Evolutionary conservation across 2,329 filamentous ascomycete species (phyloP).

Genomic region (Alternaria tenuissima): DNA sequence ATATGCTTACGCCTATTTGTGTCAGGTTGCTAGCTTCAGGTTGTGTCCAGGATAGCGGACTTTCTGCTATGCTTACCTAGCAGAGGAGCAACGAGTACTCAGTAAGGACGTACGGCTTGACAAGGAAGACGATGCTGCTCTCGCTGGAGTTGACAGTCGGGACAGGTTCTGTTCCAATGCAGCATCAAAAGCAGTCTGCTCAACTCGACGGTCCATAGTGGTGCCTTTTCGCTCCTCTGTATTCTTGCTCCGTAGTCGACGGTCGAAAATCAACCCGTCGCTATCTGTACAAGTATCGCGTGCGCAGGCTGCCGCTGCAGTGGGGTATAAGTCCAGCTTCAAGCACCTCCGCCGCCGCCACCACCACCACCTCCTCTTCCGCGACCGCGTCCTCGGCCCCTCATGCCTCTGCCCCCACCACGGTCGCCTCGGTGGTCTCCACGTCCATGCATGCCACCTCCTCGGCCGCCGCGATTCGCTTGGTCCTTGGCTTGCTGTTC

Average conservation of each 20-base stretch:
- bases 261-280: background rate
- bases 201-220: background rate
- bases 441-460: conserved; percentile 67
- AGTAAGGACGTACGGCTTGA: background rate
- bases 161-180: conserved; percentile 5
- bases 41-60: background rate
- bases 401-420: conserved; percentile 60
- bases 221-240: conserved; percentile 1
- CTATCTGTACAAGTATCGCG: conserved; percentile 7
- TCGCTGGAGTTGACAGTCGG: conserved; percentile 4
- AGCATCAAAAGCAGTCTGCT: conserved; percentile 1
- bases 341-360: conserved; percentile 48
- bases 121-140: conserved; percentile 1
- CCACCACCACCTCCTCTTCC: conserved; percentile 64
- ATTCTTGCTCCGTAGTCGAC: conserved; percentile 4
- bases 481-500: conserved; percentile 84
- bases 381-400: conserved; percentile 62
- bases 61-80: background rate
- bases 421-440: conserved; percentile 62
- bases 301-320: conserved; percentile 6
- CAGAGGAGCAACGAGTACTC: background rate
- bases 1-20: background rate
- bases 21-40: background rate
- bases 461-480: conserved; percentile 68
- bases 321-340: conserved; percentile 9